Conservation (phyloP, 495 filamentous ascomycete genomes). For the Entonaema liquescens region DNA sequence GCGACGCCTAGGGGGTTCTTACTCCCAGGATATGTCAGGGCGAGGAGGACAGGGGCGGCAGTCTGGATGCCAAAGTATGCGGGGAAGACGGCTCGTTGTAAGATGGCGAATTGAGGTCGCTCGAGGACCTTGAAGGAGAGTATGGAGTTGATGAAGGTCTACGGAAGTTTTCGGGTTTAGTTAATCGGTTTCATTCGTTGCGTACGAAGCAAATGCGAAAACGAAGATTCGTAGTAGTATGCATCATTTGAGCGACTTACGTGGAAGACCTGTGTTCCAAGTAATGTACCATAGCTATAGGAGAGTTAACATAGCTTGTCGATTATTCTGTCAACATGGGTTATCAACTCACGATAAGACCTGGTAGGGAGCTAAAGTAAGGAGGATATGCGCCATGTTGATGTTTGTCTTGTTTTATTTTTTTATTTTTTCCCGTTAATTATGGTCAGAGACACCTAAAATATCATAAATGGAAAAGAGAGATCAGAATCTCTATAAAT, state of each 20-base stretch:
- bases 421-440: too few species aligned
- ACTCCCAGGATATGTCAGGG: conserved; percentile 79
- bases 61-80: conserved; percentile 87
- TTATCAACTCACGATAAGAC: conserved; percentile 68
- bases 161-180: background rate
- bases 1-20: conserved; percentile 44
- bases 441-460: background rate
- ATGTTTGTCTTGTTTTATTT: background rate
- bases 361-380: conserved; percentile 77
- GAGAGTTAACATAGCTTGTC: conserved; percentile 15
- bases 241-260: conserved; percentile 49
- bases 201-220: background rate
- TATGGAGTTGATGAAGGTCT: conserved; percentile 83
- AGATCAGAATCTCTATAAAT: background rate
- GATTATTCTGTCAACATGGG: conserved; percentile 8
- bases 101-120: conserved; percentile 78
- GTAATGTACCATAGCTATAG: conserved; percentile 76
- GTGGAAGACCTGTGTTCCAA: conserved; percentile 83
- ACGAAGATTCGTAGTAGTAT: background rate
- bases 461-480: background rate
- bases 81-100: conserved; percentile 84
- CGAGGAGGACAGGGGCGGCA: conserved; percentile 72
- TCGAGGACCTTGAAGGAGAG: conserved; percentile 77
- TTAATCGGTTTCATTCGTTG: conserved; percentile 1
- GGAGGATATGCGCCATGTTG: conserved; percentile 50